Evolutionary conservation across 306 rosid species (phyloP).

Genomic region (Lotus japonicus): DNA sequence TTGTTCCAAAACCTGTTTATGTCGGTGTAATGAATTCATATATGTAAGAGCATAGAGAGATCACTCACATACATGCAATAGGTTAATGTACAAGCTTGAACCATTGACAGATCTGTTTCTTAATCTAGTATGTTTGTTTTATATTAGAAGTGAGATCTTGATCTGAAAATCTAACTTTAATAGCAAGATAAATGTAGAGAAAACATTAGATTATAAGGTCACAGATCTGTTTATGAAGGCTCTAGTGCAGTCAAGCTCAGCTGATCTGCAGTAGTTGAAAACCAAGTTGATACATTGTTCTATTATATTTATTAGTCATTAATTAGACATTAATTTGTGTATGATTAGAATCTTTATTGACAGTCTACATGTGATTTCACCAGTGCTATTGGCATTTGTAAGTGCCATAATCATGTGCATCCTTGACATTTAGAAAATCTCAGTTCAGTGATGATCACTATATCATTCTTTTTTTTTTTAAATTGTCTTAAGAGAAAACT

Average conservation of each 20-base stretch:
- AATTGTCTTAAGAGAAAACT: no score
- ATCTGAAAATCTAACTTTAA: slow-evolving; percentile 8
- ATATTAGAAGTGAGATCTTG: slow-evolving; percentile 27
- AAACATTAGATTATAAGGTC: neutral
- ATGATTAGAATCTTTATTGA: neutral
- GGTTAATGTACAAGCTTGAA: slow-evolving; percentile 16
- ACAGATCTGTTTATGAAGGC: neutral
- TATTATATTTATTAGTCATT: neutral
- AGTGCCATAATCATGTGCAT: slow-evolving; percentile 15
- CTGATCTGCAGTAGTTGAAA: neutral
- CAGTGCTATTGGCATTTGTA: neutral
- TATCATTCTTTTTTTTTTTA: no score
- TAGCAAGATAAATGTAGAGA: neutral
- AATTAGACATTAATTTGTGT: neutral
- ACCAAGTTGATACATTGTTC: neutral
- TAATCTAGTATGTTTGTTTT: neutral
- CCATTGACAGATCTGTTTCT: slow-evolving; percentile 21
- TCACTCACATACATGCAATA: slow-evolving; percentile 6
- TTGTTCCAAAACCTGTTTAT: neutral
- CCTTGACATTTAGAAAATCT: slow-evolving; percentile 4
- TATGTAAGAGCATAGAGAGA: neutral
- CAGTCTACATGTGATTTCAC: slow-evolving; percentile 19
- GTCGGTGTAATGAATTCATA: neutral
- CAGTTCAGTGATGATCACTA: neutral
- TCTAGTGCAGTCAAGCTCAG: slow-evolving; percentile 29